Evolutionary conservation across 768 basidiomycete genomes (phyloP).

Genomic region (Butyriboletus loyo): DNA sequence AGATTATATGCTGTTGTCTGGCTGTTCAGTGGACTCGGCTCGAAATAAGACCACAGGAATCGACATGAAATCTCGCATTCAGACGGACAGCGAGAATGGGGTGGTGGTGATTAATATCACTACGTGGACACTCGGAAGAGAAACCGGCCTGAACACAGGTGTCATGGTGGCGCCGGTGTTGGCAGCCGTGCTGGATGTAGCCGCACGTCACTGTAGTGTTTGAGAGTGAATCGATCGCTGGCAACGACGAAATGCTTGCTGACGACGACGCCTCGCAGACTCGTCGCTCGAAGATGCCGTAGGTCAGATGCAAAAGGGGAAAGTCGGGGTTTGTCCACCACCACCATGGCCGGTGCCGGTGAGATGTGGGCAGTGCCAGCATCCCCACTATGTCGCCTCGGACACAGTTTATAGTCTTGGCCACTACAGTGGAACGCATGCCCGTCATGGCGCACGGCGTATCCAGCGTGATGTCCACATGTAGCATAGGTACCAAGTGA

Average conservation of each 20-base stretch:
- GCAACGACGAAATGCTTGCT: not conserved
- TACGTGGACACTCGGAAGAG: not conserved
- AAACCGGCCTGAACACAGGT: conserved; percentile 52
- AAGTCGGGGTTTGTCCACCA: not conserved
- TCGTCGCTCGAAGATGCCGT: not conserved
- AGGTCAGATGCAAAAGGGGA: not conserved
- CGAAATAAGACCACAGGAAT: not conserved
- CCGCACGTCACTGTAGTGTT: conserved; percentile 71
- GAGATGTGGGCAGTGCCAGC: not conserved
- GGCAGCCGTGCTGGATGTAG: conserved; percentile 51
- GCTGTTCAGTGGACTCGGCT: conserved; percentile 4
- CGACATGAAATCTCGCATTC: not conserved
- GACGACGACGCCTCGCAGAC: conserved; percentile 7
- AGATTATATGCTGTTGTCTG: conserved; percentile 1
- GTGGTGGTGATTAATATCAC: conserved; percentile 12
- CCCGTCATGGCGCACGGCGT: conserved; percentile 5
- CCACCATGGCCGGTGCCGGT: not conserved
- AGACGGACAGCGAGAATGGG: not conserved
- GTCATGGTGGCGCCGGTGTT: conserved; percentile 69
- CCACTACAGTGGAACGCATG: not conserved
- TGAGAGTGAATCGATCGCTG: conserved; percentile 47
- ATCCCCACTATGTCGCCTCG: conserved; percentile 9
- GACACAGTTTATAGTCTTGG: conserved; percentile 3
- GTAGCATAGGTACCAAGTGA: not conserved
- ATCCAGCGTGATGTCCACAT: conserved; percentile 11